Evolutionary conservation across 2,329 filamentous ascomycete species (phyloP), one percentile per base, ranked within the genome.

Genomic region (Onygenales sp.): DNA sequence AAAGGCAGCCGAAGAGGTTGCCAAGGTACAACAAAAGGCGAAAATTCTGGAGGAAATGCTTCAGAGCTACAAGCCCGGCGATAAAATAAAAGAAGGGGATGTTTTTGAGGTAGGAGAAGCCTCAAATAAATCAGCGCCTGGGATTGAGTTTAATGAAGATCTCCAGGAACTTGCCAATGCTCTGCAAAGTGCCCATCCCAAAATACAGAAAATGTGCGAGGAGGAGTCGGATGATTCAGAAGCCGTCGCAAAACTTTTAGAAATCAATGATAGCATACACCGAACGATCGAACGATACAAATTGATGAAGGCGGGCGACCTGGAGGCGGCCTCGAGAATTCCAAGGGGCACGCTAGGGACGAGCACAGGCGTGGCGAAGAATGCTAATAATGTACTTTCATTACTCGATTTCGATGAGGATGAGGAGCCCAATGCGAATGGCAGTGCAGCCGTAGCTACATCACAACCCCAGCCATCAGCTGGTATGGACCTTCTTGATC

Each of bases 121-220:
- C 17, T 31, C 17, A 10, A 33, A 14, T 43, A 38, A 33, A 35
- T 13, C 9, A 52, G 17, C 13, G 43, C 13, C 2, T 46, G 33
- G 21, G 41, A 38, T 46, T 45, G 14, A 13, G 8, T 46, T 46
- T 52, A 52, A 52, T 46, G 33, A 39, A 45, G 41, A 43, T 44
- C 21, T 46, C 33, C 57, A 91, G 76, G 93, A 98, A 75, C 79
- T 98, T 52, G 91, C 91, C 5, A 85, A 87, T 59, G 84, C 93
- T 8, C 78, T 98, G 45, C 88, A 89, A 68, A 96, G 87, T 65
- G 93, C 93, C 2, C 93, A 98, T 64, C 93, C 93, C 7, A 98
- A 98, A 75, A 97, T 98, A 59, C 92, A 97, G 68, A 96, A 89
- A 73, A 98, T 98, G 92, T 97, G 92, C 65, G 92, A 97, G 70